Evolutionary conservation across 1,284 basidiomycete species (phyloP), one percentile per base, ranked within the genome.

Genomic region (Lentinus polychrous): DNA sequence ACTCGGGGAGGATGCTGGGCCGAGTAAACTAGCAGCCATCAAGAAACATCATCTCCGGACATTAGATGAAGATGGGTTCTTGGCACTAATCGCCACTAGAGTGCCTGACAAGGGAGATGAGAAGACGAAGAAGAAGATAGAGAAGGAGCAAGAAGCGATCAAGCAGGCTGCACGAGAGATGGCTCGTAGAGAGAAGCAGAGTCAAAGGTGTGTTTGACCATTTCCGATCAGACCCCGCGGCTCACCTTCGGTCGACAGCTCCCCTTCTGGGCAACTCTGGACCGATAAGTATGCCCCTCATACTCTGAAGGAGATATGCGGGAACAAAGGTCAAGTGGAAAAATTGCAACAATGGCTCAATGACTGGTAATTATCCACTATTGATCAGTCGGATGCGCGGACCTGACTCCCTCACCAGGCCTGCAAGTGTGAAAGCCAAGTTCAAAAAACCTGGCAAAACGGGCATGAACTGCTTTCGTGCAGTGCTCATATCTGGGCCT

Each of bases 401-500:
- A 44, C 31, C 8, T 36, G 33, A 15, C n/a, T n/a, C n/a, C n/a
- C n/a, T n/a, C n/a, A n/a, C n/a, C n/a, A 94, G 92, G 92, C 70
- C 83, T 17, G 72, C 73, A 50, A 89, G 79, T 60, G 65, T 86
- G 56, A 84, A 86, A 53, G 73, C 73, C 0, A 78, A 75, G 1
- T 97, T 98, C 70, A 97, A 93, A 69, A 96, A 95, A 63, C 93
- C 94, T 0, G 95, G 95, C 1, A 95, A 94, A 66, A 81, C 82
- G 52, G 92, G 83, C 0, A 89, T 88, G 81, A 92, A 92, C 54
- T 70, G 85, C 15, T 96, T 78, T 64, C 83, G 94, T 15, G 93
- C 92, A 2, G 79, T 97, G 1, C 71, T 99, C 51, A 83, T 99
- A 52, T 91, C 91, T 1, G 95, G 95, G 0, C 83, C 94, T 2